Percentiles rank a stretch among this genome's conserved stretches.
Conservation (phyloP, 2,329 filamentous ascomycete genomes). For the Hymenoscyphus scutula region DNA sequence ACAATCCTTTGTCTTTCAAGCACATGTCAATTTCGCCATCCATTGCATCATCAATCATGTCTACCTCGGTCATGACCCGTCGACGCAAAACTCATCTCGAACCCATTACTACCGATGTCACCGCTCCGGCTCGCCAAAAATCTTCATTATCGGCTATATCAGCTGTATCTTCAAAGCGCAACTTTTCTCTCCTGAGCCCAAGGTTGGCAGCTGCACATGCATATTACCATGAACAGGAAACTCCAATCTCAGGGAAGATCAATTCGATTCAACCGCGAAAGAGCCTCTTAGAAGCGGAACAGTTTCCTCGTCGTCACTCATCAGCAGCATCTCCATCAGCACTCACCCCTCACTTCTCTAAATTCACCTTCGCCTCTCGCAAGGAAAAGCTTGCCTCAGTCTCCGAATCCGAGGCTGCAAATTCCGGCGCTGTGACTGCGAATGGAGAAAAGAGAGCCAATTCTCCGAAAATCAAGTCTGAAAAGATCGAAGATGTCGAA, state of each 20-base stretch:
- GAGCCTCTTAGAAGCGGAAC: constrained; percentile 22
- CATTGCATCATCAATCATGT: constrained; percentile 12
- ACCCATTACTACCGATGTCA: constrained; percentile 15
- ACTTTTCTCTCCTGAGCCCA: constrained; percentile 25
- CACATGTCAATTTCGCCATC: not conserved
- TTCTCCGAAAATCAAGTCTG: not conserved
- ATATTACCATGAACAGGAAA: constrained; percentile 25
- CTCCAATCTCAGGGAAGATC: constrained; percentile 14
- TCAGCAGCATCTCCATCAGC: constrained; percentile 4
- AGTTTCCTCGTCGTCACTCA: constrained; percentile 26
- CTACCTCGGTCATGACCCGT: constrained; percentile 11
- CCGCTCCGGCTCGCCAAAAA: not conserved
- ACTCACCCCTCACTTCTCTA: constrained; percentile 17
- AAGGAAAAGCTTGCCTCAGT: constrained; percentile 17
- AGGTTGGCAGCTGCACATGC: constrained; percentile 30
- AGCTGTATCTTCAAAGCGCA: not conserved
- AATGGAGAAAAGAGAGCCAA: constrained; percentile 6
- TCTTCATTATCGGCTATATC: constrained; percentile 7
- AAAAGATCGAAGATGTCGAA: constrained; percentile 3
- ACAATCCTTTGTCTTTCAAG: constrained; percentile 8
- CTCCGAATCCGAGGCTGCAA: constrained; percentile 15
- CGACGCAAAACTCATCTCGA: constrained; percentile 20
- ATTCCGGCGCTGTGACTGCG: constrained; percentile 6
- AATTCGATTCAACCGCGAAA: constrained; percentile 18
- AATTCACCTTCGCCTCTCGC: constrained; percentile 19